phyloP scores from a whole-genome alignment of 2,329 filamentous ascomycete genomes.

The Botrytis deweyae region DNA sequence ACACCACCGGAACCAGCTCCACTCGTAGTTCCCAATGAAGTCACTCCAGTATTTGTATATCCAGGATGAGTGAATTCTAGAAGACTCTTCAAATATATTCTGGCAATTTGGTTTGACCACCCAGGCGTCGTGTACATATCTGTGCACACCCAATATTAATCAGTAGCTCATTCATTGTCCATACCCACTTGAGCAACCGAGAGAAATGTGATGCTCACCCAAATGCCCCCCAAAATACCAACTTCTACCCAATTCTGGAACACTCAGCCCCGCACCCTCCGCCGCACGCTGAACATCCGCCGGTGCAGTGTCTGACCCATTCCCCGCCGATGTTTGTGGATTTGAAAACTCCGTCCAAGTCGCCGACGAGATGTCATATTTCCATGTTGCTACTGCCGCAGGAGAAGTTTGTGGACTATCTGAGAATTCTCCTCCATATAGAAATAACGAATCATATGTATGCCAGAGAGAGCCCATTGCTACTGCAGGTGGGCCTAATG shows the following conservation, averaged over 20 bases:
- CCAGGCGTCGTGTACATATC: conserved; percentile 54
- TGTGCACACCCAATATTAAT: not conserved
- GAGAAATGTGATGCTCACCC: not conserved
- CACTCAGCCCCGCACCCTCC: conserved; percentile 70
- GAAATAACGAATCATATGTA: conserved; percentile 65
- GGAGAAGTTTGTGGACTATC: conserved; percentile 60
- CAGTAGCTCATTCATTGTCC: not conserved
- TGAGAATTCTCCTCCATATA: conserved; percentile 74
- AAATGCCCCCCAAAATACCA: conserved; percentile 77
- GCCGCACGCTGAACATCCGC: conserved; percentile 65
- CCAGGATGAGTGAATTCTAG: conserved; percentile 76
- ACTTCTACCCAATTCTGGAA: conserved; percentile 67
- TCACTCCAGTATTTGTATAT: conserved; percentile 61
- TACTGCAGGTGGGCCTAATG: conserved; percentile 68
- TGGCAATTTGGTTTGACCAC: conserved; percentile 63
- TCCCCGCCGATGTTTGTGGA: conserved; percentile 62
- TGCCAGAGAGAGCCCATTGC: conserved; percentile 76
- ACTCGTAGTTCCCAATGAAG: conserved; percentile 51
- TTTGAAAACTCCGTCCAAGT: conserved; percentile 63
- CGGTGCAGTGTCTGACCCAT: conserved; percentile 56
- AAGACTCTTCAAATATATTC: conserved; percentile 71
- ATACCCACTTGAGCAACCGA: not conserved
- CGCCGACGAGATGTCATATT: conserved; percentile 60
- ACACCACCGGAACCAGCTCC: conserved; percentile 61
- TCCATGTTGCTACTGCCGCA: conserved; percentile 63